Base-by-base conservation (phyloP, 768 basidiomycete species). In the Phaffia australis region DNA sequence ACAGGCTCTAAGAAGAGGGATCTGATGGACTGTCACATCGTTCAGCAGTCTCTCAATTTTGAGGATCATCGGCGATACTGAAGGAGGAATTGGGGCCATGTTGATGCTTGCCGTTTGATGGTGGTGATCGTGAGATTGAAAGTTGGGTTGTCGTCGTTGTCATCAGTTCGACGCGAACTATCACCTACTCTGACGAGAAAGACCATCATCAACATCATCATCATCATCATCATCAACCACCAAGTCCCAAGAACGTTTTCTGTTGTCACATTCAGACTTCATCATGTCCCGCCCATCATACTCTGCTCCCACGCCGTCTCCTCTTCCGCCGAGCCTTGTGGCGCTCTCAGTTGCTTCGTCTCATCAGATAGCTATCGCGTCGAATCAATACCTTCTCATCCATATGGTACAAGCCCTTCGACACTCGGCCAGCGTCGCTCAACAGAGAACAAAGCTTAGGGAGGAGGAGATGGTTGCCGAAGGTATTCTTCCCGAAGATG, bases 381-480 rank as follows among this genome's bases (percentile, higher is more conserved):
- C 76, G 7, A 73, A 74, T 2, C 66, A 63, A 7, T 93, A 91
- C 77, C 85, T 97, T 72, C 78, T 91, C 65, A 89, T 91, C 65
- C 86, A 88, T 74, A 80, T 86, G 63, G 85, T 89, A 68, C 80
- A 83, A 71, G 83, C 87, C 0, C 80, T 97, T 42, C 83, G 84
- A 30, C 81, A 80, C 46, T 92, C 90, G 2, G 81, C 91, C 4
- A 81, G 81, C 23, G 83, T 88, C 32, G 89, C 90, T 21, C 80
- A 82, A 1, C 80, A 82, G 46, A 81, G 87, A 35, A 76, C 81
- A 23, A 84, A 84, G 76, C 82, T 83, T 72, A 79, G 85, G 68
- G 88, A 91, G 75, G 81, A 83, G 56, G 85, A 89, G 69, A 88
- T 89, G 86, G 78, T 84, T 29, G 85, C 87, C 21, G 86, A 87